Evolutionary conservation across 345 rosid genomes (phyloP).

Genomic region (Viola odorata): DNA sequence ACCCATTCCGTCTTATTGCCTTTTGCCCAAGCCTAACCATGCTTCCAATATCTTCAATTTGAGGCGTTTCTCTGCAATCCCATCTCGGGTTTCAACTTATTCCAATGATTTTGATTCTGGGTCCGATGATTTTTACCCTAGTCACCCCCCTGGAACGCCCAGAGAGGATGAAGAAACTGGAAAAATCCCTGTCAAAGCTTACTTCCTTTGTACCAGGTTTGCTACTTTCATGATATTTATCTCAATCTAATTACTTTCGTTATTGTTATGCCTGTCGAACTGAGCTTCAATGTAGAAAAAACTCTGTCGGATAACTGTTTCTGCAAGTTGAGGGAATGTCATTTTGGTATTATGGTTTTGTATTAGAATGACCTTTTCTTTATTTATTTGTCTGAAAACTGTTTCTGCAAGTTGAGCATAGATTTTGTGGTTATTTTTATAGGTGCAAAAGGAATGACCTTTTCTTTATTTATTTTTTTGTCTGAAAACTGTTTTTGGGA

Average conservation of each 20-base stretch:
- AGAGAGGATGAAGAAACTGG: slow-evolving; percentile 52
- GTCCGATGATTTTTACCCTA: slow-evolving; percentile 34
- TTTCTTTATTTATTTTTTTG: not conserved
- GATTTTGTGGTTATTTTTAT: not conserved
- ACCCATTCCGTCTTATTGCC: slow-evolving; percentile 2
- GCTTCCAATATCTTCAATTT: slow-evolving; percentile 10
- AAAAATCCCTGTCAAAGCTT: slow-evolving; percentile 76
- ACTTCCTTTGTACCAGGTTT: slow-evolving; percentile 79
- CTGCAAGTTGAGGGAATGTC: no score
- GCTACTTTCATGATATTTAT: not conserved
- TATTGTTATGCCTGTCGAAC: not conserved
- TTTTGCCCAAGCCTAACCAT: slow-evolving; percentile 1
- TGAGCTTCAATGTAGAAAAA: no score
- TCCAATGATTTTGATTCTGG: slow-evolving; percentile 45
- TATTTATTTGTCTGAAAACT: no score
- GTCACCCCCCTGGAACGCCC: slow-evolving; percentile 24
- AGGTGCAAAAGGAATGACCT: not conserved
- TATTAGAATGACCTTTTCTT: no score
- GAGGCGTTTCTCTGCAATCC: slow-evolving; percentile 52
- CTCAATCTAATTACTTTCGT: not conserved
- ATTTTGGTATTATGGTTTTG: no score
- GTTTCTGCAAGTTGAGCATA: no score
- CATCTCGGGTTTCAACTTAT: slow-evolving; percentile 49
- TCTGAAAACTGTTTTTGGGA: no score
- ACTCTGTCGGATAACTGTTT: no score